These are phyloP conservation scores for Barbatosphaeria neglecta DNA, from an alignment of 495 filamentous ascomycete species.

Conservation along the genomic window DNA sequence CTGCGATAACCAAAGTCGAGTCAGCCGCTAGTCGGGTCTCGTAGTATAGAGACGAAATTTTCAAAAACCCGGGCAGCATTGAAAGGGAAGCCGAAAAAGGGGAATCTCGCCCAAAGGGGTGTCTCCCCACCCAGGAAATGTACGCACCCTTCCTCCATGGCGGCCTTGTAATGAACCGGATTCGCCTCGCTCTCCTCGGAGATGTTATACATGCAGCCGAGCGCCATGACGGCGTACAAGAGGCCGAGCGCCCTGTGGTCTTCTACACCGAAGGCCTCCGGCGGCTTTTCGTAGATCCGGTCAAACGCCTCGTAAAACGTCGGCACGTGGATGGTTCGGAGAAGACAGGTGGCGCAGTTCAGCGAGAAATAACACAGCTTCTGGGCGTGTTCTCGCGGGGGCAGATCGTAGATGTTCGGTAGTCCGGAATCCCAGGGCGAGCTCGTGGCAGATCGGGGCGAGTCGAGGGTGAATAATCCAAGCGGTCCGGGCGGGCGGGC, in stretches of 20 bases:
- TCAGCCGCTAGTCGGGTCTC: not conserved
- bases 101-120: too few species aligned
- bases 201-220: constrained; percentile 73
- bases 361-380: constrained; percentile 66
- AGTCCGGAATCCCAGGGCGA: constrained; percentile 47
- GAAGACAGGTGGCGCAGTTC: constrained; percentile 70
- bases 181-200: constrained; percentile 26
- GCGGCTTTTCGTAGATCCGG: constrained; percentile 61
- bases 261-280: constrained; percentile 56
- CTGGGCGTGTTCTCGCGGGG: constrained; percentile 52
- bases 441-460: constrained; percentile 49
- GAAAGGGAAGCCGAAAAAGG: not conserved
- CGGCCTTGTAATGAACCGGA: constrained; percentile 45
- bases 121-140: too few species aligned
- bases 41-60: too few species aligned
- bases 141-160: constrained; percentile 68
- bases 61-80: constrained; percentile 6
- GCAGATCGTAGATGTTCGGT: constrained; percentile 56
- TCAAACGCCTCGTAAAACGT: constrained; percentile 71
- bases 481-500: constrained; percentile 26
- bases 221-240: constrained; percentile 69
- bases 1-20: constrained; percentile 27
- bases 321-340: constrained; percentile 82
- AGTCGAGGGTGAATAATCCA: constrained; percentile 45
- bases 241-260: constrained; percentile 77